Evolutionary conservation across 352 stramenopile species (phyloP).

Genomic region (Vaucheria bursata): DNA sequence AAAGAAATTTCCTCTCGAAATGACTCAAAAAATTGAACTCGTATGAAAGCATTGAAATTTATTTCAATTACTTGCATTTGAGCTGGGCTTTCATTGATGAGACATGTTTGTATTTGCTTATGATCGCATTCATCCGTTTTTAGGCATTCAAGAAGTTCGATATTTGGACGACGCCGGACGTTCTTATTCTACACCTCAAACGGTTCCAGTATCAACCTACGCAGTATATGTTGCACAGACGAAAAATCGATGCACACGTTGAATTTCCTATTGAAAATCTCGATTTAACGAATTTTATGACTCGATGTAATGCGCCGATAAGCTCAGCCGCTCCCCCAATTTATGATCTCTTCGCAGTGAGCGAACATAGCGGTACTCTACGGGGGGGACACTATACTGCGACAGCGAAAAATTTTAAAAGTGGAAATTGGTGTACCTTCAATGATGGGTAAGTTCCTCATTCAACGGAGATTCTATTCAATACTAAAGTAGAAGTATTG

Average conservation of each 20-base stretch:
- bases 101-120: too few species aligned
- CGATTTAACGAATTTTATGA: slow-evolving; percentile 26
- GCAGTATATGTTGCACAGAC: slow-evolving; percentile 81
- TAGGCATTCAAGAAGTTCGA: slow-evolving; percentile 96
- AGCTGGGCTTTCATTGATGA: too few species aligned
- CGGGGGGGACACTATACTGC: slow-evolving; percentile 62
- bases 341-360: slow-evolving; percentile 96
- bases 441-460: slow-evolving; percentile 45
- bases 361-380: slow-evolving; percentile 84
- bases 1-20: too few species aligned
- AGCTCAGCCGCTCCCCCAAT: slow-evolving; percentile 48
- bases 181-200: slow-evolving; percentile 97
- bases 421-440: slow-evolving; percentile 49
- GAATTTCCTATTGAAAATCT: slow-evolving; percentile 78
- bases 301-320: slow-evolving; percentile 15
- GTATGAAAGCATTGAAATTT: too few species aligned
- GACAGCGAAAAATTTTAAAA: slow-evolving; percentile 59
- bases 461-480: background rate
- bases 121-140: too few species aligned
- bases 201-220: slow-evolving; percentile 89
- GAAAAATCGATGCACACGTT: slow-evolving; percentile 92
- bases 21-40: too few species aligned
- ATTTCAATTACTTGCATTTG: too few species aligned
- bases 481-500: background rate
- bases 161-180: slow-evolving; percentile 85